Percentiles rank a stretch among this genome's conserved stretches.
Evolutionary conservation across 192 early-diverging fungal genomes (phyloP).

Genomic region (Entomortierella lignicola): DNA sequence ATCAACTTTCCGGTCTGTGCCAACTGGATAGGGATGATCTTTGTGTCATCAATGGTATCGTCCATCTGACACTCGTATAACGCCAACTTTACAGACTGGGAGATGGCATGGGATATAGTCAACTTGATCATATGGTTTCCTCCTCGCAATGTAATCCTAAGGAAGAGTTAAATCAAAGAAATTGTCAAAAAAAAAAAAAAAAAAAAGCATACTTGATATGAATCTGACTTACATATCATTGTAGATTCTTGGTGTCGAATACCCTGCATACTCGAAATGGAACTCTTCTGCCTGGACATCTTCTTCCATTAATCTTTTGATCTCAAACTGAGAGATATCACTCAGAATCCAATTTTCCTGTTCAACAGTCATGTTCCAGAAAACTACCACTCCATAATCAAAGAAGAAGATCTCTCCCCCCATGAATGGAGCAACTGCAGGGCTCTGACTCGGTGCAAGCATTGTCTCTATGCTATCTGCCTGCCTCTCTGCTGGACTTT

Average conservation of each 20-base stretch:
- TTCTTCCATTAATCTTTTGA: conserved; percentile 56
- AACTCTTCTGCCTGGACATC: conserved; percentile 81
- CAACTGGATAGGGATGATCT: conserved; percentile 67
- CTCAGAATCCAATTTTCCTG: conserved; percentile 62
- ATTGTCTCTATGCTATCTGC: conserved; percentile 5
- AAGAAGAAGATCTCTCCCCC: conserved; percentile 70
- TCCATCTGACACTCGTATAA: conserved; percentile 72
- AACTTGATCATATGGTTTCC: conserved; percentile 72
- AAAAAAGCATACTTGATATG: neutral
- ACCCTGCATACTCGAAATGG: conserved; percentile 83
- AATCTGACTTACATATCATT: conserved; percentile 73
- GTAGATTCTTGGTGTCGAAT: conserved; percentile 76
- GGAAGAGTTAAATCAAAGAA: neutral
- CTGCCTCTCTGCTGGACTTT: neutral
- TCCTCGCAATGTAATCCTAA: conserved; percentile 75
- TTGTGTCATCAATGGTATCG: conserved; percentile 69
- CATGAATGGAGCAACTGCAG: conserved; percentile 44
- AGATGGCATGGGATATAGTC: conserved; percentile 66
- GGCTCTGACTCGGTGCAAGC: conserved; percentile 4
- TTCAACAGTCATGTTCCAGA: conserved; percentile 68
- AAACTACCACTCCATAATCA: conserved; percentile 70
- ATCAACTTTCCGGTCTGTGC: conserved; percentile 66
- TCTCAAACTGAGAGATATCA: conserved; percentile 56
- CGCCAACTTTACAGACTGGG: conserved; percentile 69
- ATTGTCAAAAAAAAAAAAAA: neutral